phyloP scores from a whole-genome alignment of 495 filamentous ascomycete genomes.

The Penicillium odoratum region DNA sequence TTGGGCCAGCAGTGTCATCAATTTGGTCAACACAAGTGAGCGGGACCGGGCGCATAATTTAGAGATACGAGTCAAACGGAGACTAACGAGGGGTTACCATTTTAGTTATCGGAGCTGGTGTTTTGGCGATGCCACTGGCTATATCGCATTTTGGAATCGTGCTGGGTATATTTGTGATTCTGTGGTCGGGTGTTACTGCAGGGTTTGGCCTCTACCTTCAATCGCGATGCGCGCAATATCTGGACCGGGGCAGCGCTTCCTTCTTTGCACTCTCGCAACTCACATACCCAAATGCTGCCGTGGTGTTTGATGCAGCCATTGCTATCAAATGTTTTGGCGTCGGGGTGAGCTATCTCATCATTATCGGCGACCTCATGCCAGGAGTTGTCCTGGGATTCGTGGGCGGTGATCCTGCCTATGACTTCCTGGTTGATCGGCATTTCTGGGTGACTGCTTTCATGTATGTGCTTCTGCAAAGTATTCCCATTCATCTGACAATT shows the following conservation, averaged over 20 bases:
- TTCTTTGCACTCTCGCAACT: slow-evolving; percentile 95
- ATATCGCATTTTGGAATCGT: slow-evolving; percentile 89
- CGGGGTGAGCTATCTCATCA: slow-evolving; percentile 94
- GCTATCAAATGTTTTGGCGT: slow-evolving; percentile 98
- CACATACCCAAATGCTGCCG: slow-evolving; percentile 94
- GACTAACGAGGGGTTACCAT: background rate
- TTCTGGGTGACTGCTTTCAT: slow-evolving; percentile 99
- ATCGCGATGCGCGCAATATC: slow-evolving; percentile 84
- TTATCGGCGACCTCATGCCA: slow-evolving; percentile 98
- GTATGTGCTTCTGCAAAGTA: slow-evolving; percentile 42
- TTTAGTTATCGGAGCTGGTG: slow-evolving; percentile 89
- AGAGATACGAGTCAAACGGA: background rate
- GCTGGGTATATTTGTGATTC: slow-evolving; percentile 76
- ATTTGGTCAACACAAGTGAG: slow-evolving; percentile 86
- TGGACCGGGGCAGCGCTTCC: slow-evolving; percentile 76
- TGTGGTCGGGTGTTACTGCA: slow-evolving; percentile 86
- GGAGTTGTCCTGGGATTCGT: slow-evolving; percentile 80
- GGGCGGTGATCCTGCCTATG: slow-evolving; percentile 57
- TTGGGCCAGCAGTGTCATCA: slow-evolving; percentile 90
- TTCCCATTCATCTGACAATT: background rate
- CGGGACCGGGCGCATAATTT: background rate
- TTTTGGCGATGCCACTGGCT: slow-evolving; percentile 91
- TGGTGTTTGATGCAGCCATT: slow-evolving; percentile 94
- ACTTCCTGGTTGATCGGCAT: slow-evolving; percentile 80
- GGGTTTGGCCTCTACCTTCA: slow-evolving; percentile 96